A percentile compares a stretch with the other conserved stretches of the same genome.
These are phyloP conservation scores for Spiraea crenata DNA, from an alignment of 331 rosid species.

Conservation along the genomic window DNA sequence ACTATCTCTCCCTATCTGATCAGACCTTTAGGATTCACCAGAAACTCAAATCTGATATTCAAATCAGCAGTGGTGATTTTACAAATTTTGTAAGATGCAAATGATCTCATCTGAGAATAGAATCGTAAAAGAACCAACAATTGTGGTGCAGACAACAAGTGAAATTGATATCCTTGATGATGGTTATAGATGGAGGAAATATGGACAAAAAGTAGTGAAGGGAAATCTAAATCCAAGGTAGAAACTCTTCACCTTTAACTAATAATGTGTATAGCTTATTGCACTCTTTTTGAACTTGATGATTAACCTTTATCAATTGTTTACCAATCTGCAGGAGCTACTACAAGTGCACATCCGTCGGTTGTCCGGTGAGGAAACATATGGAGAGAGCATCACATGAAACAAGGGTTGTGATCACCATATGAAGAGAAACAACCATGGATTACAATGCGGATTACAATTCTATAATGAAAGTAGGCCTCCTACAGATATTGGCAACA, in stretches of 20 bases:
- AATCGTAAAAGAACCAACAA: slow-evolving; percentile 90
- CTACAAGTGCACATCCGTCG: slow-evolving; percentile 80
- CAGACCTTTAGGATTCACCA: too few relatives aligned
- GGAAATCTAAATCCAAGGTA: slow-evolving; percentile 99
- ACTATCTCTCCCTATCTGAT: too few relatives aligned
- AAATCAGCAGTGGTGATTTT: too few relatives aligned
- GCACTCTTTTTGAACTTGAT: background rate
- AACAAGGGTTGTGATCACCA: slow-evolving; percentile 82
- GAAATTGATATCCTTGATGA: slow-evolving; percentile 95
- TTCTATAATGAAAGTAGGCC: too few relatives aligned
- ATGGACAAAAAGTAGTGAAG: slow-evolving; percentile 98
- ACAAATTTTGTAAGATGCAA: too few relatives aligned
- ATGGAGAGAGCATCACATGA: slow-evolving; percentile 92
- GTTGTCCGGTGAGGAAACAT: slow-evolving; percentile 89
- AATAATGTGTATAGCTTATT: background rate
- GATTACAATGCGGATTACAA: too few relatives aligned
- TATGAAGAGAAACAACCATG: slow-evolving; percentile 96
- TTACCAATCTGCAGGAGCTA: slow-evolving; percentile 64
- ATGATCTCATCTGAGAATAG: too few relatives aligned
- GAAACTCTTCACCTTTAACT: background rate
- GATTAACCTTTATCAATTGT: background rate
- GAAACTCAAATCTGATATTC: too few relatives aligned
- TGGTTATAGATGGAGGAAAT: slow-evolving; percentile 97
- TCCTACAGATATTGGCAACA: too few relatives aligned
- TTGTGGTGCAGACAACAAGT: slow-evolving; percentile 94